Percentiles rank a stretch among this genome's conserved stretches.
Conservation (phyloP, 108 stramenopile genomes). For the Fistulifera pelliculosa region DNA sequence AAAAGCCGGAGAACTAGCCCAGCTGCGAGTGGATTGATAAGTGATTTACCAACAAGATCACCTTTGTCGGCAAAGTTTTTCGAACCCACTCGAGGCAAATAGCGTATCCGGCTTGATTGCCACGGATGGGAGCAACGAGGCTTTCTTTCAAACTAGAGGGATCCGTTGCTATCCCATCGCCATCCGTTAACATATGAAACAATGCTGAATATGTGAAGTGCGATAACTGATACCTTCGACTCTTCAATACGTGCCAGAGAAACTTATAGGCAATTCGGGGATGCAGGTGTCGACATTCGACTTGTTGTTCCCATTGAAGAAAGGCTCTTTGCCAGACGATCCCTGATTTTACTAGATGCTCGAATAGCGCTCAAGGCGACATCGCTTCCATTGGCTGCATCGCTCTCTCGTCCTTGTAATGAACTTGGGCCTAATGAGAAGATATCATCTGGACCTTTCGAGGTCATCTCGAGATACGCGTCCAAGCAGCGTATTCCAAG, state of each 20-base stretch:
- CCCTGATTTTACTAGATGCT: background rate
- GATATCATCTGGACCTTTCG: constrained; percentile 18
- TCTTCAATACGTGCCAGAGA: constrained; percentile 72
- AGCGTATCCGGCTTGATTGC: constrained; percentile 16
- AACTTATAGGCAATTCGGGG: constrained; percentile 56
- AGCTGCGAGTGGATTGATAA: constrained; percentile 39
- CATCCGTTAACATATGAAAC: constrained; percentile 10
- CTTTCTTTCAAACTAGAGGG: no score
- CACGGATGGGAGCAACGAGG: no score
- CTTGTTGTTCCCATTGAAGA: constrained; percentile 34
- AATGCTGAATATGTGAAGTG: constrained; percentile 38
- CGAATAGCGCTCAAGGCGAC: constrained; percentile 5
- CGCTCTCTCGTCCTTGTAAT: constrained; percentile 5
- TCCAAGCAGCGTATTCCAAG: constrained; percentile 58
- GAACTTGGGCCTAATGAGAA: constrained; percentile 6
- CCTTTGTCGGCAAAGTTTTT: constrained; percentile 4
- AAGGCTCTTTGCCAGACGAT: constrained; percentile 24
- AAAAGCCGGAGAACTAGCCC: constrained; percentile 56
- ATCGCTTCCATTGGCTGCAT: constrained; percentile 6
- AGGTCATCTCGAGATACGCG: constrained; percentile 32
- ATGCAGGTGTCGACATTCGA: constrained; percentile 14
- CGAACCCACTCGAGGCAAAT: constrained; percentile 10
- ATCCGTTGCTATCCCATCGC: no score
- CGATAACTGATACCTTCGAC: constrained; percentile 47
- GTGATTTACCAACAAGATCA: constrained; percentile 3